Base-by-base conservation (phyloP, 1,139 yeast species). In the Ashbya aceris region DNA sequence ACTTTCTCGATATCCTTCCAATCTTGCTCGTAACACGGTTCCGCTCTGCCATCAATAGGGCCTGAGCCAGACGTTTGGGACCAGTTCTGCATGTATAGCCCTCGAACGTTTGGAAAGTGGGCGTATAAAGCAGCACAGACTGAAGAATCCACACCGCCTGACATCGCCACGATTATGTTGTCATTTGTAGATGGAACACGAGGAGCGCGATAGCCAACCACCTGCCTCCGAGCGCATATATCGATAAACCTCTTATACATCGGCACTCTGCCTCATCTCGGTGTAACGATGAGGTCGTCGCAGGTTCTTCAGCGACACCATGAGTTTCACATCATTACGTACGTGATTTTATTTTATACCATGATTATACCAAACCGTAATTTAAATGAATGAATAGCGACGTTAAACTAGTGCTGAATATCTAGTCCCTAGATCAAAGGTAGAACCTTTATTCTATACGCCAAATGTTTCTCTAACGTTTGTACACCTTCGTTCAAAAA, bases 11-110 rank as follows among this genome's bases (percentile, higher is more conserved):
- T 97, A 47, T 84, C 93, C 47, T 74, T 76, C 96, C 96, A 86
- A 55, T 89, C 97, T 17, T 74, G 69, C 54, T 91, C 97, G 8
- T 85, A 76, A 57, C 97, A 87, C 43, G 74, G 69, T 32, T 60
- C 64, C 66, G 53, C 41, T 44, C 80, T 78, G 6, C 38, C 40
- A 3, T 17, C 11, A 4, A n/a, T 20, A 20, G 37, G 27, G 7
- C 11, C 9, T n/a, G 29, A n/a, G 9, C 27, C 37, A 4, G 37
- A 14, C 14, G 20, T n/a, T 20, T 34, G 29, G 29, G 71, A 70
- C 97, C 97, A 91, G 65, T 91, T 91, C 30, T 87, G 85, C 97
- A 91, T 91, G 61, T 83, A 89, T 1, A 91, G 70, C 0, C 96
- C 97, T 36, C 69, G 64, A 1, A 83, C 93, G 36, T 80, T 76